Percentiles rank a stretch among this genome's conserved stretches.
Conservation (phyloP, 345 rosid species). For the Eucalyptus fibrosa region DNA sequence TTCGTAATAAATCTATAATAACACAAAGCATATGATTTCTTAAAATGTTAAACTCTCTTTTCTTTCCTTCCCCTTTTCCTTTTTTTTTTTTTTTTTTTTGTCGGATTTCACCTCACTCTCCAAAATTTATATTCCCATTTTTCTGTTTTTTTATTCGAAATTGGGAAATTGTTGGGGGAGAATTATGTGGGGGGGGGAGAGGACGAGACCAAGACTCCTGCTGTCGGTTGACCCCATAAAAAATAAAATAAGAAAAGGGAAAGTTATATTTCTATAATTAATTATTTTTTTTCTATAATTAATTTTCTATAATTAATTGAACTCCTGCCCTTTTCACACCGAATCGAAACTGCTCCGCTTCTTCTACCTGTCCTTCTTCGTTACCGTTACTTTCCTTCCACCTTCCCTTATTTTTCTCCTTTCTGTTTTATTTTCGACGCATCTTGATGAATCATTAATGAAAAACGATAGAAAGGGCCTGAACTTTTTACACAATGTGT, state of each 20-base stretch:
- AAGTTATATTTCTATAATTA: too few species aligned
- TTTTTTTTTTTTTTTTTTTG: too few species aligned
- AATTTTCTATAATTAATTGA: too few species aligned
- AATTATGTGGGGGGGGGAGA: neutral
- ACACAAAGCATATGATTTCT: neutral
- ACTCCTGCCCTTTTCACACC: too few species aligned
- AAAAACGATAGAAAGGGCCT: fast-evolving
- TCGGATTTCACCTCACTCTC: neutral
- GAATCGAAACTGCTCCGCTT: too few species aligned
- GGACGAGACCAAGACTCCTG: neutral
- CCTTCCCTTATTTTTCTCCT: neutral
- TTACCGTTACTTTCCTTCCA: too few species aligned
- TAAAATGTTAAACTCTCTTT: neutral
- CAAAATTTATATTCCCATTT: neutral
- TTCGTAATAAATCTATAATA: neutral
- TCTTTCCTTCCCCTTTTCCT: neutral
- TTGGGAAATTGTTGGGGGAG: neutral
- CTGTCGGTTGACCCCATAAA: neutral
- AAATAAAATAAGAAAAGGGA: neutral
- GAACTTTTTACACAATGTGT: neutral
- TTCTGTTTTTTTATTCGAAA: neutral
- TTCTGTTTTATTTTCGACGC: neutral
- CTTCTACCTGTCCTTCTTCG: too few species aligned
- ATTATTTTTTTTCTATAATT: too few species aligned
- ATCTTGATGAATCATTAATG: neutral